These are phyloP conservation scores for Thielaviopsis populi DNA, from an alignment of 2,329 filamentous ascomycete species.

Conservation along the genomic window DNA sequence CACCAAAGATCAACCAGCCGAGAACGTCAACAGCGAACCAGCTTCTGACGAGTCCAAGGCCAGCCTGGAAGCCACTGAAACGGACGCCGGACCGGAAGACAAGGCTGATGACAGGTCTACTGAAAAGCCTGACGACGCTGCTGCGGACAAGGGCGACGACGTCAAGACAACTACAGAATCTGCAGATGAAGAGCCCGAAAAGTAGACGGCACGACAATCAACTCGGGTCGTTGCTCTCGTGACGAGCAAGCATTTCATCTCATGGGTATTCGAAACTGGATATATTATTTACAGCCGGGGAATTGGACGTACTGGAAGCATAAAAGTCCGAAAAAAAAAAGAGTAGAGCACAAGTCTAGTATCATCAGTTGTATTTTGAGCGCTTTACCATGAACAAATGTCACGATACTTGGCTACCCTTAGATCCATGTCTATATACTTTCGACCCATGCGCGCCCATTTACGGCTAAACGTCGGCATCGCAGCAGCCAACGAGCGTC, in stretches of 20 bases:
- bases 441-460: background rate
- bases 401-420: background rate
- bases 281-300: background rate
- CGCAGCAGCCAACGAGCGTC: background rate
- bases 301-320: background rate
- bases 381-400: background rate
- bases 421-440: background rate
- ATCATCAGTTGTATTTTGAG: background rate
- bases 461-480: background rate
- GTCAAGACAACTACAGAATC: background rate
- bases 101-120: slow-evolving; percentile 17
- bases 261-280: background rate
- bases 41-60: background rate
- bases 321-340: background rate
- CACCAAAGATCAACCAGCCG: background rate
- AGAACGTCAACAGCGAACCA: background rate
- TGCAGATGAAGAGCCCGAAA: background rate
- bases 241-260: too few species aligned
- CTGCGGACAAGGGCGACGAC: background rate
- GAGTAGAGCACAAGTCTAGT: background rate
- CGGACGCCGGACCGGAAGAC: slow-evolving; percentile 3
- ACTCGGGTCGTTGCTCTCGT: too few species aligned
- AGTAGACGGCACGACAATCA: background rate
- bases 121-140: background rate
- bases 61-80: background rate